phyloP scores from a whole-genome alignment of 352 stramenopile species.

The Achlya hypogyna region DNA sequence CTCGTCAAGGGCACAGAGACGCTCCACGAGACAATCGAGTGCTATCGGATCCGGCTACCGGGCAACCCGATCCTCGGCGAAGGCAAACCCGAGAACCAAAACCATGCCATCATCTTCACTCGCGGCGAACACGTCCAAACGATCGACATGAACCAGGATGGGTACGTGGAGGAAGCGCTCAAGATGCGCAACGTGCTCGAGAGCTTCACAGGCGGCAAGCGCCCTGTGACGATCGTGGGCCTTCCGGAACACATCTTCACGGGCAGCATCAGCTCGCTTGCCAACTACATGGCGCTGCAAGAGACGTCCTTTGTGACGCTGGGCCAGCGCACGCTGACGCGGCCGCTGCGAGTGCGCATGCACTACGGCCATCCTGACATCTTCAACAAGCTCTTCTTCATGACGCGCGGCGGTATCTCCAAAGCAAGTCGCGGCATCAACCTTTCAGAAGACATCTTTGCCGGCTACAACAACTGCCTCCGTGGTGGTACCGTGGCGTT shows the following conservation, averaged over 20 bases:
- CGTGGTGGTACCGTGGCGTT: conserved; percentile 92
- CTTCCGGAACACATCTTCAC: conserved; percentile 99
- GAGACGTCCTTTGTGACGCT: conserved; percentile 98
- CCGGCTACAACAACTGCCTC: conserved; percentile 98
- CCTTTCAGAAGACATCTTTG: conserved; percentile 99
- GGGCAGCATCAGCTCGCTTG: conserved; percentile 93
- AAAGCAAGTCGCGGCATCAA: conserved; percentile 99
- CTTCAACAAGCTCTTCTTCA: conserved; percentile 99
- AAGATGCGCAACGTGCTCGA: conserved; percentile 98
- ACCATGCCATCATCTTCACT: conserved; percentile 98
- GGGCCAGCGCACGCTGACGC: conserved; percentile 93
- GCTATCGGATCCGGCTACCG: conserved; percentile 96
- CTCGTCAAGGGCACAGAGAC: conserved; percentile 91
- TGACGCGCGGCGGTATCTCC: conserved; percentile 96
- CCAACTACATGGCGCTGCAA: conserved; percentile 99
- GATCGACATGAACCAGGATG: conserved; percentile 99
- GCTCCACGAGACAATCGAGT: conserved; percentile 70
- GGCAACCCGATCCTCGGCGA: conserved; percentile 98
- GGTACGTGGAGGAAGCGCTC: conserved; percentile 97
- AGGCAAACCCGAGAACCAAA: conserved; percentile 99
- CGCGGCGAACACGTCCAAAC: conserved; percentile 96
- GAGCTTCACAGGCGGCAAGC: conserved; percentile 46
- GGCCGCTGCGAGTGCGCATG: conserved; percentile 92
- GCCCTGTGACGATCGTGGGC: conserved; percentile 92
- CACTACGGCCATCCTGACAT: conserved; percentile 99